phyloP scores from a whole-genome alignment of 1,139 yeast genomes.

The Saccharomyces pastorianus region DNA sequence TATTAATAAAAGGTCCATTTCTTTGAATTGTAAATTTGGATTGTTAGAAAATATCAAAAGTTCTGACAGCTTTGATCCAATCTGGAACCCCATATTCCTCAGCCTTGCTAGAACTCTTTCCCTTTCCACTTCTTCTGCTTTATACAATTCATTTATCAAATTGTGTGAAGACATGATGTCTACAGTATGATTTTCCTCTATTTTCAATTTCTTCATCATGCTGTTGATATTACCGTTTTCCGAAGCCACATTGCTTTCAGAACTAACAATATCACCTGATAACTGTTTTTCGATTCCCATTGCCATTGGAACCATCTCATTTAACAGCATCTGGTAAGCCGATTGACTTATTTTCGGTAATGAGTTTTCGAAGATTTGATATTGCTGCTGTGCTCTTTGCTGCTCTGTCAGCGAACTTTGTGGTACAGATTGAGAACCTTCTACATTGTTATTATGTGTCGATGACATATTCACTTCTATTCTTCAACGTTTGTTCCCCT shows the following conservation, averaged over 20 bases:
- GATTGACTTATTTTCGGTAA: slow-evolving; percentile 26
- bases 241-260: slow-evolving; percentile 1
- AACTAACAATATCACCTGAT: slow-evolving; percentile 4
- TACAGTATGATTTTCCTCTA: slow-evolving; percentile 5
- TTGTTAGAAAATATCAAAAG: slow-evolving; percentile 54
- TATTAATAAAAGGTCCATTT: slow-evolving; percentile 61
- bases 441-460: not conserved
- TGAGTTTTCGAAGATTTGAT: slow-evolving; percentile 27
- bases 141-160: slow-evolving; percentile 16
- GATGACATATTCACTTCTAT: not conserved
- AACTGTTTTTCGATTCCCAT: slow-evolving; percentile 30
- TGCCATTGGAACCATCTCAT: slow-evolving; percentile 68
- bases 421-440: not conserved
- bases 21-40: slow-evolving; percentile 37
- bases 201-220: slow-evolving; percentile 21
- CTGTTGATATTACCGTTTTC: not conserved
- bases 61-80: slow-evolving; percentile 72
- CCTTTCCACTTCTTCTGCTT: slow-evolving; percentile 26
- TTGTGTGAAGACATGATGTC: slow-evolving; percentile 20
- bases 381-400: slow-evolving; percentile 24
- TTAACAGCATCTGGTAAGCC: slow-evolving; percentile 42
- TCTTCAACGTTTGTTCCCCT: not conserved
- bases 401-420: slow-evolving; percentile 16
- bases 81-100: slow-evolving; percentile 61
- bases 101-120: slow-evolving; percentile 56